A percentile compares a stretch with the other conserved stretches of the same genome.
Evolutionary conservation across 1,284 basidiomycete species (phyloP).

Genomic region (Sanghuangporus weigelae): DNA sequence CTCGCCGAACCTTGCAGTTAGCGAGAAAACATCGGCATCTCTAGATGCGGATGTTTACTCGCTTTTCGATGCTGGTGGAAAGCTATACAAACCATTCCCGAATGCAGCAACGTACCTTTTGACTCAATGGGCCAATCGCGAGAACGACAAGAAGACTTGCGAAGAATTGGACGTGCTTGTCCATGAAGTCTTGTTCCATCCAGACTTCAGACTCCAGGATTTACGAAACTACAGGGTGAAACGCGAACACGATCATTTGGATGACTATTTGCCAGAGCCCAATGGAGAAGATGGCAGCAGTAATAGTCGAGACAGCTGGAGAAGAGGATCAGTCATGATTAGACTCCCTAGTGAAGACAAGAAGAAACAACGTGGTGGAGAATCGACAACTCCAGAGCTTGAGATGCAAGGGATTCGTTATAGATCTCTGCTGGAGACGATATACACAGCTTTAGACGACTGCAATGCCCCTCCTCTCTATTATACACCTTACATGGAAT

Average conservation of each 20-base stretch:
- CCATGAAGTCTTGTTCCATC: slow-evolving; percentile 28
- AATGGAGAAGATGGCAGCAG: neutral
- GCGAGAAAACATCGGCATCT: neutral
- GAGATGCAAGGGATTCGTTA: slow-evolving; percentile 8
- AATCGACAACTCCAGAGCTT: neutral
- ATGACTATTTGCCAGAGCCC: neutral
- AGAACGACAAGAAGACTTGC: slow-evolving; percentile 22
- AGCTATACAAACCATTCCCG: slow-evolving; percentile 2
- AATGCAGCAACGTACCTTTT: neutral
- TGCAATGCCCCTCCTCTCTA: slow-evolving; percentile 22
- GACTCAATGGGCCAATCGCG: slow-evolving; percentile 21
- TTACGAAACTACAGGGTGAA: neutral
- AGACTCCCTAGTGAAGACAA: neutral
- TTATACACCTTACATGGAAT: slow-evolving; percentile 24
- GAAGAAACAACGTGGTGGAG: neutral
- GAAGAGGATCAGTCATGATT: neutral
- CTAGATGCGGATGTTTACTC: neutral
- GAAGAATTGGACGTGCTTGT: slow-evolving; percentile 26
- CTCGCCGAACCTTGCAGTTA: neutral
- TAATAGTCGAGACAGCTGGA: neutral
- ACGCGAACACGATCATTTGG: neutral
- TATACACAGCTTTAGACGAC: neutral
- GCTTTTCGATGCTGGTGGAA: neutral
- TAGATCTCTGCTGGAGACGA: slow-evolving; percentile 4
- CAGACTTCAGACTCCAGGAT: neutral